Conservation (phyloP, 495 filamentous ascomycete species). For the Hypoxylon rickii region DNA sequence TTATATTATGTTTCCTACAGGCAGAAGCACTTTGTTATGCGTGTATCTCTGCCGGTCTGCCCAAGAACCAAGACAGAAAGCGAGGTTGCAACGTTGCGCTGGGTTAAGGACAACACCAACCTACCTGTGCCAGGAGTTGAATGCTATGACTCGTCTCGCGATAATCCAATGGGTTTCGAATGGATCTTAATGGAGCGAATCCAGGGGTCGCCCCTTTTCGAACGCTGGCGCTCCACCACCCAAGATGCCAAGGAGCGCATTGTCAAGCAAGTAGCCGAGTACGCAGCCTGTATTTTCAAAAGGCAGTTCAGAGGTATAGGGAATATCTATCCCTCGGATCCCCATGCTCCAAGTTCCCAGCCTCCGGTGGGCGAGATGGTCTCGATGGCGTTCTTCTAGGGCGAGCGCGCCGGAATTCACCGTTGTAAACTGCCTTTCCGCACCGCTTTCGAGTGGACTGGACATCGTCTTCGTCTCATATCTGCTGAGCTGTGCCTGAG, state of each 20-base stretch:
- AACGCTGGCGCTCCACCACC: constrained; percentile 48
- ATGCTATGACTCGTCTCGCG: constrained; percentile 49
- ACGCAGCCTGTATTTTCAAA: constrained; percentile 33
- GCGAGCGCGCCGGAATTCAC: constrained; percentile 30
- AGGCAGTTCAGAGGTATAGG: constrained; percentile 47
- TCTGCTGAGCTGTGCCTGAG: constrained; percentile 15
- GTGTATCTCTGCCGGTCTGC: constrained; percentile 59
- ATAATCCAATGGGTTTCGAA: constrained; percentile 60
- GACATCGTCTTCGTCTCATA: constrained; percentile 24
- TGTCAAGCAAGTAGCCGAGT: constrained; percentile 45
- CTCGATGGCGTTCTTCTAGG: constrained; percentile 43
- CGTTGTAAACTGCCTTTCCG: constrained; percentile 35
- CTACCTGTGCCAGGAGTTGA: constrained; percentile 60
- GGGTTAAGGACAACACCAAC: constrained; percentile 48
- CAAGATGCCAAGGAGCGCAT: constrained; percentile 44
- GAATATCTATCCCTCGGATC: constrained; percentile 37
- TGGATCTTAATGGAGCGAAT: constrained; percentile 63
- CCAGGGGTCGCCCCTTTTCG: constrained; percentile 44
- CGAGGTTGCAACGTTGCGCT: constrained; percentile 60
- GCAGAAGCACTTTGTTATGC: constrained; percentile 47
- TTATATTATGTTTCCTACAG: constrained; percentile 42
- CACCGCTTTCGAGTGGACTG: constrained; percentile 35
- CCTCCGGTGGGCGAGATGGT: constrained; percentile 37
- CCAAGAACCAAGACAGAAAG: constrained; percentile 56
- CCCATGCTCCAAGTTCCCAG: background rate